Evolutionary conservation across 768 basidiomycete genomes (phyloP).

Genomic region (Boletus coccyginus): DNA sequence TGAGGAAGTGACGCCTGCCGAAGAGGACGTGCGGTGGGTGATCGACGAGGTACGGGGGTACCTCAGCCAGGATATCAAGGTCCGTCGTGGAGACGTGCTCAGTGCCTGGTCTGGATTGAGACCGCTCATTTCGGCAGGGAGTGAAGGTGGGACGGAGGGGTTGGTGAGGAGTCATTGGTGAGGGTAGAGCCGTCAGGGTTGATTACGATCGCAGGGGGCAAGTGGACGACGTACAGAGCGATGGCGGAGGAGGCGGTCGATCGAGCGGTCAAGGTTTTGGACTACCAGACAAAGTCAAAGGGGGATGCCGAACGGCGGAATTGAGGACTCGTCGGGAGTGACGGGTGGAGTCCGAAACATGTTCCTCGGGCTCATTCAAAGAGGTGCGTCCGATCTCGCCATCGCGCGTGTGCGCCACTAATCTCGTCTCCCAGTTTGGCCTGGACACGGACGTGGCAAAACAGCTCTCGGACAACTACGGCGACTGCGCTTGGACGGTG

Average conservation of each 20-base stretch:
- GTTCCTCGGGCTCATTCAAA: conserved; percentile 94
- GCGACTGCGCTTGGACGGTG: conserved; percentile 95
- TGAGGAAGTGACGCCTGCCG: conserved; percentile 73
- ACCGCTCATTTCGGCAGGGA: conserved; percentile 83
- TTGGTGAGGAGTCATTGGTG: conserved; percentile 93
- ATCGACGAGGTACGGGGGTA: conserved; percentile 90
- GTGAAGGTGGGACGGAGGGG: conserved; percentile 72
- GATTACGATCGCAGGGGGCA: conserved; percentile 93
- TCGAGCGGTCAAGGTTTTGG: conserved; percentile 72
- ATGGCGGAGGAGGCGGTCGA: conserved; percentile 98
- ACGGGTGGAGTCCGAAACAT: conserved; percentile 94
- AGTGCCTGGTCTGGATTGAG: conserved; percentile 94
- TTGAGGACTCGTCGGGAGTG: conserved; percentile 86
- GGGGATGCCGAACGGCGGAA: conserved; percentile 73
- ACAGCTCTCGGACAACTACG: conserved; percentile 91
- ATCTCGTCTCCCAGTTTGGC: conserved; percentile 59
- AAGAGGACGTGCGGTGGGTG: conserved; percentile 97
- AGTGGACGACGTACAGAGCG: conserved; percentile 97
- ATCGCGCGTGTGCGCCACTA: not conserved
- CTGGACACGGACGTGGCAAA: conserved; percentile 89
- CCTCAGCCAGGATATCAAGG: conserved; percentile 88
- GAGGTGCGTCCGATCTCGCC: conserved; percentile 44
- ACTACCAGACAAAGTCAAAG: conserved; percentile 52
- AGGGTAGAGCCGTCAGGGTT: conserved; percentile 77
- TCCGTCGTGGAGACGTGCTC: conserved; percentile 91